A percentile compares a stretch with the other conserved stretches of the same genome.
Evolutionary conservation across 1,284 basidiomycete species (phyloP).

Genomic region (Cystobasidium slooffiae): DNA sequence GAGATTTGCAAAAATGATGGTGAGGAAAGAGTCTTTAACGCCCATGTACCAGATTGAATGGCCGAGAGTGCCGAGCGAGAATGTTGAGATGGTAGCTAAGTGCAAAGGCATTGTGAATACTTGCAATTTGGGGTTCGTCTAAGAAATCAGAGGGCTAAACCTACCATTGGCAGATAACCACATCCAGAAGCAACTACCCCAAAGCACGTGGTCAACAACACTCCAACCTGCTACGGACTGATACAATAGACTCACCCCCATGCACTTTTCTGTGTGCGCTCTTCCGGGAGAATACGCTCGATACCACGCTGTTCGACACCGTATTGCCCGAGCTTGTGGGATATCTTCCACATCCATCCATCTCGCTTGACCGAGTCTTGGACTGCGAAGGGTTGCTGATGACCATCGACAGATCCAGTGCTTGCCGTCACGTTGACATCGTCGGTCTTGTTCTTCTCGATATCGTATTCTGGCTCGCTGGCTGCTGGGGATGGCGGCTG

Average conservation of each 20-base stretch:
- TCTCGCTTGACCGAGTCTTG: slow-evolving; percentile 19
- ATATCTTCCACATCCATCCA: slow-evolving; percentile 6
- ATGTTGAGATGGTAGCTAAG: slow-evolving; percentile 25
- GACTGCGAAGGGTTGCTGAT: slow-evolving; percentile 8
- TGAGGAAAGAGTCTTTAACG: slow-evolving; percentile 68
- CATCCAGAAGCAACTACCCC: slow-evolving; percentile 29
- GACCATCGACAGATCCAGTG: background rate
- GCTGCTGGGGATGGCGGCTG: slow-evolving; percentile 1
- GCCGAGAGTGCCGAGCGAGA: slow-evolving; percentile 29
- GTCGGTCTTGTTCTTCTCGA: slow-evolving; percentile 37
- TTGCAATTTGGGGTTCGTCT: too few species aligned
- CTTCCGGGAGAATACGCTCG: slow-evolving; percentile 37
- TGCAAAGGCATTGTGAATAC: too few species aligned
- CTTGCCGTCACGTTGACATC: slow-evolving; percentile 6
- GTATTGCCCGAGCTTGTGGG: slow-evolving; percentile 27
- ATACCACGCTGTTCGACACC: slow-evolving; percentile 40
- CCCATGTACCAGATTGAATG: slow-evolving; percentile 42
- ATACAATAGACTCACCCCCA: slow-evolving; percentile 14
- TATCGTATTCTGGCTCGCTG: slow-evolving; percentile 17
- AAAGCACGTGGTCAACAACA: background rate
- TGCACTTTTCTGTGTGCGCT: slow-evolving; percentile 27
- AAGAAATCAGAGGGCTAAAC: background rate
- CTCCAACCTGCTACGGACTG: background rate
- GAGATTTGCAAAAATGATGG: slow-evolving; percentile 75
- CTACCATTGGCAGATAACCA: slow-evolving; percentile 41